A percentile compares a stretch with the other conserved stretches of the same genome.
Conservation (phyloP, 176 grass and related monocot genomes). For the Thalia dealbata region DNA sequence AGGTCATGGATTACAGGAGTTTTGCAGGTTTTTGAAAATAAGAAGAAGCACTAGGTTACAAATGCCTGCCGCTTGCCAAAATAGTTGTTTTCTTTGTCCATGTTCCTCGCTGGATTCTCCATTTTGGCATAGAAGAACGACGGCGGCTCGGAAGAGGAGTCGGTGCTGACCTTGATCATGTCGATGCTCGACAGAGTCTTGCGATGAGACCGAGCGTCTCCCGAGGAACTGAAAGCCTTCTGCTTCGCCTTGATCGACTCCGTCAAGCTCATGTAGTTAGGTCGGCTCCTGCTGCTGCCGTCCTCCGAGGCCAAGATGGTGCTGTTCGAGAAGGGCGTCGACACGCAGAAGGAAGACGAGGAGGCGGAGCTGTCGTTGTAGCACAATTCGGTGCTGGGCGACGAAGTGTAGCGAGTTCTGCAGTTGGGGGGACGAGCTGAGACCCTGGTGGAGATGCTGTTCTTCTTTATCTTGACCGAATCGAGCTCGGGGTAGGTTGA, state of each 20-base stretch:
- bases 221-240: constrained; percentile 25
- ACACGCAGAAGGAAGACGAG: constrained; percentile 56
- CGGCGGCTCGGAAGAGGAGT: constrained; percentile 18
- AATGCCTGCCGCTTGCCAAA: constrained; percentile 18
- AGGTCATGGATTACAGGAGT: neutral
- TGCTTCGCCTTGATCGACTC: constrained; percentile 83
- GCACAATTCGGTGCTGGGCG: constrained; percentile 62
- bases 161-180: constrained; percentile 35
- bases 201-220: constrained; percentile 19
- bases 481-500: constrained; percentile 43
- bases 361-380: constrained; percentile 75
- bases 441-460: constrained; percentile 55
- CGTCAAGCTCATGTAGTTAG: constrained; percentile 91
- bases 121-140: neutral
- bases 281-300: constrained; percentile 27
- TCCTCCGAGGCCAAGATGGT: constrained; percentile 42
- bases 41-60: neutral
- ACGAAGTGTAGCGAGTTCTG: constrained; percentile 48
- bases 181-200: constrained; percentile 4
- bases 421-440: constrained; percentile 42
- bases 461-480: constrained; percentile 66
- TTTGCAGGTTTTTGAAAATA: neutral
- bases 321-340: constrained; percentile 51
- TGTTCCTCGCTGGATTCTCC: neutral
- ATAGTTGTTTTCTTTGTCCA: neutral